Base-by-base conservation (phyloP, 768 basidiomycete genomes). In the Dioszegia crocea region DNA sequence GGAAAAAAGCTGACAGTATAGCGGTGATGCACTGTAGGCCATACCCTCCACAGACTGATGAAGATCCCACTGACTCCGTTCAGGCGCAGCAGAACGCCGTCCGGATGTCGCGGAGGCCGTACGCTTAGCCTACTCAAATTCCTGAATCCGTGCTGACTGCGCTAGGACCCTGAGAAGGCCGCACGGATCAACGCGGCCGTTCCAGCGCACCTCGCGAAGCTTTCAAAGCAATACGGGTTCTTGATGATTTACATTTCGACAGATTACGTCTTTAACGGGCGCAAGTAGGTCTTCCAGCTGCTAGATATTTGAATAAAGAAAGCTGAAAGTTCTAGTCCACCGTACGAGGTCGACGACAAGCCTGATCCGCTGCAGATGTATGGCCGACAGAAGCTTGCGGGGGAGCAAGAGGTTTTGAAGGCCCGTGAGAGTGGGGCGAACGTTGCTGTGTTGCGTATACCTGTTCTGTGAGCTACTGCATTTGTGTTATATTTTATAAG, bases 191-290 rank as follows among this genome's bases (percentile, higher is more conserved):
- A 97, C 75, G 86, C 83, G 44, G 81, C 80, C 14, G 87, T 92
- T 10, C 87, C 91, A 3, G 83, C 80, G 14, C 80, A 83, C 58
- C 83, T 99, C 12, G 87, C 91, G 4, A 66, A 80, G 16, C 80
- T 94, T 9, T 81, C 88, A 6, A 83, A 80, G 65, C 74, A 81
- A 2, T 77, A 86, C 27, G 80, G 80, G 31, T 90, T 85, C 74
- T 85, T 80, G 23, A 79, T 99, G 43, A 82, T 99, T 44, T 93
- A 92, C 78, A 91, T 99, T 65, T 94, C 91, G 5, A 97, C 92
- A 87, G 92, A 99, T 77, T 97, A 97, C 78, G 91, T 99, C 16
- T 98, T 98, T 71, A 90, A 93, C 63, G 94, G 94, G 1, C 86
- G 83, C n/a, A 85, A 67, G 74, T 77, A 50, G 61, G 71, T 50